These are phyloP conservation scores for Furcasterigmium furcatum DNA, from an alignment of 2,329 filamentous ascomycete species.

Conservation along the genomic window DNA sequence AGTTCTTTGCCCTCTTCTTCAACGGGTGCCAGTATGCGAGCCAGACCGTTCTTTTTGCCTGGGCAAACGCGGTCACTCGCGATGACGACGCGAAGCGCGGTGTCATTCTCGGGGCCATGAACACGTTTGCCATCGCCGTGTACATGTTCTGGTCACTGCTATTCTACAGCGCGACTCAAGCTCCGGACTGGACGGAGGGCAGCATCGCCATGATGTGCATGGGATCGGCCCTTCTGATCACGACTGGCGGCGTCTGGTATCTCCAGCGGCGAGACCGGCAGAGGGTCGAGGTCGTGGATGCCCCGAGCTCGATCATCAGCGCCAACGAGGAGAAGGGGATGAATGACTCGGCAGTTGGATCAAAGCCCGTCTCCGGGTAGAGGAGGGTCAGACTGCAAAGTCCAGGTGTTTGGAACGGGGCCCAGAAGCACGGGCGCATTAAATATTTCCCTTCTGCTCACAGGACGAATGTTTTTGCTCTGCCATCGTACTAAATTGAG, in stretches of 20 bases:
- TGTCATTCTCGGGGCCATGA: slow-evolving; percentile 10
- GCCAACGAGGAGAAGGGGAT: background rate
- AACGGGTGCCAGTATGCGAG: slow-evolving; percentile 7
- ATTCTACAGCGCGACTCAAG: slow-evolving; percentile 8
- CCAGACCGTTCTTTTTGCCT: slow-evolving; percentile 10
- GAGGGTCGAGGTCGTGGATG: background rate
- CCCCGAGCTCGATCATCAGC: background rate
- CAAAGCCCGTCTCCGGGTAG: too few relatives aligned
- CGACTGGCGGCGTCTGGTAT: background rate
- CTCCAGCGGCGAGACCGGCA: background rate
- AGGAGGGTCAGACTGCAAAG: too few relatives aligned
- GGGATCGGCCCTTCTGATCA: background rate
- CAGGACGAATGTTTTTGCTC: too few relatives aligned
- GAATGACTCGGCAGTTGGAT: too few relatives aligned
- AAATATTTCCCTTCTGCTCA: too few relatives aligned
- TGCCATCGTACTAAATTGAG: too few relatives aligned
- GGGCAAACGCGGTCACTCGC: slow-evolving; percentile 8
- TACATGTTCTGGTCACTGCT: slow-evolving; percentile 10
- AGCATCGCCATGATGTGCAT: slow-evolving; percentile 10
- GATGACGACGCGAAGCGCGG: slow-evolving; percentile 12
- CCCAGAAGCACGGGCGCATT: too few relatives aligned
- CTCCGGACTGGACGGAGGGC: slow-evolving; percentile 8
- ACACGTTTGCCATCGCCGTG: slow-evolving; percentile 8
- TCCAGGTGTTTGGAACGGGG: too few relatives aligned
- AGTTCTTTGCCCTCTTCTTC: slow-evolving; percentile 10